Evolutionary conservation across 768 basidiomycete genomes (phyloP), one percentile per base, ranked within the genome.

Genomic region (Russula emetica): DNA sequence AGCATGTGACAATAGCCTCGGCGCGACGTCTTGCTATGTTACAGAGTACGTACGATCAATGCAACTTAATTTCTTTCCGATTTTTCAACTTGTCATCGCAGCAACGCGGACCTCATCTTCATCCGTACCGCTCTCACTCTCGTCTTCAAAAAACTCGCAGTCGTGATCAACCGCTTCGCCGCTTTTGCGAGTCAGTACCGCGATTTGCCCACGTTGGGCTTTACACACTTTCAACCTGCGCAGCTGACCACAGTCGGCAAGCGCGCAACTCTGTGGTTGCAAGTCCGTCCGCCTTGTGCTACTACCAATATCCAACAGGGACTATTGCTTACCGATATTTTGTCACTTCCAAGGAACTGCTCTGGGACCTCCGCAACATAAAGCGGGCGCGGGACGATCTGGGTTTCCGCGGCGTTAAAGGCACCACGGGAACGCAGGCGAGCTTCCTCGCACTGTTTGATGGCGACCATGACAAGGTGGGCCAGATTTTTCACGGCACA

Each of bases 231-330:
- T 80, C 97, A 99, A 75, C 95, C 97, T 4, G 97, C 97, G 8
- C 97, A 99, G 77, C 80, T 98, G 63, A 98, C 96, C 0, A 99
- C 97, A 2, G 96, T 99, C 32, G 97, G 97, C 7, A 99, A 99
- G 78, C 85, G 97, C 8, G 87, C 94, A 0, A 97, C 94, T 0
- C 78, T 98, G 30, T 99, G 97, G 97, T 86, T 98, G 44, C 96
- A 99, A 80, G 89, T 87, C 47, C 45, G 74, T 71, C 26, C 50
- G 51, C 54, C 28, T 11, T 10, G 13, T 13, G 20, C 32, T 32
- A 32, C 32, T 36, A 36, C 11, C 11, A 28, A 16, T 60, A 6
- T 45, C n/a, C 16, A 24, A 28, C 30, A 30, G 10, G 51, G 16
- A 5, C 5, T 32, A 54, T 34, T 30, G 0, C 38, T 55, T 8